Conservation (phyloP, 2,329 filamentous ascomycete species). For the Conoideocrella luteorostrata region DNA sequence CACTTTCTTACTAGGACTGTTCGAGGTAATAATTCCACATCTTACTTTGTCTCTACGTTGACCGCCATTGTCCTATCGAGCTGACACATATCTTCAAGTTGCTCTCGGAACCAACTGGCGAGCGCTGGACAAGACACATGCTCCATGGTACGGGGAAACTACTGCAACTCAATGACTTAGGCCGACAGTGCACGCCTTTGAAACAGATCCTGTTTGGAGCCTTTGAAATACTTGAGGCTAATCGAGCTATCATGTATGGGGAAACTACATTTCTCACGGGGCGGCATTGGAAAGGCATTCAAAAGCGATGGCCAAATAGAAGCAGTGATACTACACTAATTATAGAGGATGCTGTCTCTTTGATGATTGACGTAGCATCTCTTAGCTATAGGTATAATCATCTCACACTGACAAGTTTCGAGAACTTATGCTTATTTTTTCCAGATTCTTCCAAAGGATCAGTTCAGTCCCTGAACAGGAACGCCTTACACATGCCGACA, state of each 20-base stretch:
- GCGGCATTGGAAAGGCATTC: slow-evolving; percentile 2
- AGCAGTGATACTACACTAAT: neutral
- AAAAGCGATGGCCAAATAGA: neutral
- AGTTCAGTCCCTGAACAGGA: slow-evolving; percentile 7
- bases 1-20: slow-evolving; percentile 20
- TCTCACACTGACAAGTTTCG: no score
- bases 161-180: slow-evolving; percentile 10
- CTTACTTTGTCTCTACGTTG: no score
- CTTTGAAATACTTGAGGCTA: slow-evolving; percentile 18
- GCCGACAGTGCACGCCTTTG: neutral
- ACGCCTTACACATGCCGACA: neutral
- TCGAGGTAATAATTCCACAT: slow-evolving; percentile 16
- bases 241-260: slow-evolving; percentile 18
- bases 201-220: slow-evolving; percentile 13
- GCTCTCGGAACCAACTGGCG: slow-evolving; percentile 18
- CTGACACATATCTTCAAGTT: slow-evolving; percentile 10
- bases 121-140: slow-evolving; percentile 22
- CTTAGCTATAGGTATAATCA: slow-evolving; percentile 18
- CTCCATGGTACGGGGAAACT: slow-evolving; percentile 18
- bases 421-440: no score
- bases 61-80: no score
- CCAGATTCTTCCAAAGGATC: slow-evolving; percentile 17
- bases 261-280: slow-evolving; percentile 15
- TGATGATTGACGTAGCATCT: slow-evolving; percentile 12
- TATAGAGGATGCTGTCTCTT: neutral